A percentile compares a stretch with the other conserved stretches of the same genome.
These are phyloP conservation scores for Xylariaceae sp. DNA, from an alignment of 2,329 filamentous ascomycete species.

Conservation along the genomic window DNA sequence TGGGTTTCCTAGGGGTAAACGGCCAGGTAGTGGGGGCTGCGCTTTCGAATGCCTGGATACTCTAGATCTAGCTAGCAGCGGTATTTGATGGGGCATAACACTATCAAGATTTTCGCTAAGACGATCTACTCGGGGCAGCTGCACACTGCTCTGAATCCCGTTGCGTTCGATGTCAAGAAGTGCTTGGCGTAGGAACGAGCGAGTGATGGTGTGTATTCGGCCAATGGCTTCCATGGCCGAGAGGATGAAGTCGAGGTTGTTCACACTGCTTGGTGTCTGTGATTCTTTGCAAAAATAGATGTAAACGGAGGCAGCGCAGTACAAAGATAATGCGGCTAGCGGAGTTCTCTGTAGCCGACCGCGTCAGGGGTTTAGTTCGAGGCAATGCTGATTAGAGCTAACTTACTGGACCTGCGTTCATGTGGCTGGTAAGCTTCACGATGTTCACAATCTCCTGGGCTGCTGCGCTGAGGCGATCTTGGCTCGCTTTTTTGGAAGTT, in stretches of 20 bases:
- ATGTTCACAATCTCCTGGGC: conserved; percentile 85
- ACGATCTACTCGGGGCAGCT: conserved; percentile 44
- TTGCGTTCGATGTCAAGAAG: conserved; percentile 76
- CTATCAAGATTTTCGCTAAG: conserved; percentile 40
- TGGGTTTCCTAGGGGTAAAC: conserved; percentile 48
- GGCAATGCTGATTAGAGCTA: neutral
- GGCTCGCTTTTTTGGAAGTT: conserved; percentile 71
- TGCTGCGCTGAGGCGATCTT: conserved; percentile 75
- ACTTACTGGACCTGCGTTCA: conserved; percentile 70
- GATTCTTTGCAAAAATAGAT: conserved; percentile 68
- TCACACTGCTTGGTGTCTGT: conserved; percentile 53
- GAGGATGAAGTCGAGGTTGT: conserved; percentile 75
- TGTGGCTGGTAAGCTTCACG: conserved; percentile 77
- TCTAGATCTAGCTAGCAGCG: conserved; percentile 53
- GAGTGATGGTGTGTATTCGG: conserved; percentile 74
- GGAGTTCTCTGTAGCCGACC: conserved; percentile 67
- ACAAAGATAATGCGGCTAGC: conserved; percentile 81
- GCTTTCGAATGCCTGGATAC: conserved; percentile 49
- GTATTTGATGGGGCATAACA: conserved; percentile 47
- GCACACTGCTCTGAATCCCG: conserved; percentile 45
- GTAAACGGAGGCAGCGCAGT: conserved; percentile 84
- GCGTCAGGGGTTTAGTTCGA: conserved; percentile 12
- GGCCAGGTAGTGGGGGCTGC: conserved; percentile 51
- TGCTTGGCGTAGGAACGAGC: conserved; percentile 84
- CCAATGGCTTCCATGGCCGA: conserved; percentile 79